Base-by-base conservation (phyloP, 805 yeast species). In the Saccharomycopsis lassenensis region DNA sequence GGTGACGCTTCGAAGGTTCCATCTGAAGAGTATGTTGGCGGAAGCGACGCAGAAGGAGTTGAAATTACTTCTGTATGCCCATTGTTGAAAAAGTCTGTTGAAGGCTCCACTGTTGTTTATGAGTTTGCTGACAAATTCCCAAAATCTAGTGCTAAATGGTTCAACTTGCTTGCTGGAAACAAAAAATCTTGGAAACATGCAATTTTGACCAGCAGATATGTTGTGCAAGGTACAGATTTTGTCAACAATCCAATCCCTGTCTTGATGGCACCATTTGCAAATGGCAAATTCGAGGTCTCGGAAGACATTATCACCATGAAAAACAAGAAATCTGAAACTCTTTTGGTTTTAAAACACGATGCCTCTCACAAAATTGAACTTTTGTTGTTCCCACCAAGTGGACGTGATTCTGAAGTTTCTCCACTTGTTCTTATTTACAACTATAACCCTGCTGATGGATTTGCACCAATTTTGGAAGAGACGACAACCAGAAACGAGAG, bases 401-500 rank as follows among this genome's bases (percentile, higher is more conserved):
- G 89, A 43, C 77, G 77, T 44, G 89, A 81, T 51, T 73, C 72
- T 44, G 61, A 61, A 46, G 76, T 95, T 22, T 84, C 76, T 43
- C 71, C 82, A 25, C 71, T 91, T 53, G 75, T 79, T 47, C 72
- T 91, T 61, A 65, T 74, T 46, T 93, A 79, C 73, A 71, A 63
- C 36, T 91, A 79, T 65, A 67, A 75, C 51, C 84, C 95, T 20
- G 69, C 72, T 35, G 83, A 80, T 56, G 98, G 98, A n/a, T 87
- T 80, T 55, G 94, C 95, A 41, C 97, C 98, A 54, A 81, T 91
- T 48, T 66, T 76, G 47, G 98, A 91, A 63, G 73, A 80, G 25
- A 80, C 84, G 77, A 82, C 76, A 46, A 91, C 77, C 51, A 78
- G 98, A 67, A 91, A 91, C 62, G 74, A 73, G 43, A 74, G 97